Percentiles rank a stretch among this genome's conserved stretches.
Evolutionary conservation across 345 rosid species (phyloP).

Genomic region (Arabidopsis suecica): DNA sequence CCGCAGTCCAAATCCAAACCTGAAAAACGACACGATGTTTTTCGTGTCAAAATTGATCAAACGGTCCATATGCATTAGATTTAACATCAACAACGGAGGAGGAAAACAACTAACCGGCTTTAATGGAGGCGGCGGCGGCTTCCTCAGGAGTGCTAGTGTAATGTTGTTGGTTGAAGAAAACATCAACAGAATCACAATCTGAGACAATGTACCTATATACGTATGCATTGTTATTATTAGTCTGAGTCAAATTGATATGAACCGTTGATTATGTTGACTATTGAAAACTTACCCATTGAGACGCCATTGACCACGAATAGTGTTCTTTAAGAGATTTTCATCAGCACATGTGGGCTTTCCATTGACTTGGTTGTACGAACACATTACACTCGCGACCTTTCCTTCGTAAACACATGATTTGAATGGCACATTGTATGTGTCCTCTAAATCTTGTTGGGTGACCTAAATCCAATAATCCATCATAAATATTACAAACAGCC

Average conservation of each 20-base stretch:
- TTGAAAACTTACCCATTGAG: constrained; percentile 67
- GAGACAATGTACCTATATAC: constrained; percentile 84
- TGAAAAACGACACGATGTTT: constrained; percentile 27
- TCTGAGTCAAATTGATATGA: neutral
- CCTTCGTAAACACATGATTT: constrained; percentile 87
- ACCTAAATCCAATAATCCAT: constrained; percentile 53
- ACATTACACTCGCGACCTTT: constrained; percentile 92
- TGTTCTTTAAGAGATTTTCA: constrained; percentile 68
- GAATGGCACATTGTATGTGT: constrained; percentile 88
- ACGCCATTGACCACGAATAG: constrained; percentile 88
- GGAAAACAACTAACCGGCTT: constrained; percentile 60
- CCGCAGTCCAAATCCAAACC: constrained; percentile 97
- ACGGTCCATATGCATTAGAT: neutral
- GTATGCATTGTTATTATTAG: neutral
- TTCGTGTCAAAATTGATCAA: neutral
- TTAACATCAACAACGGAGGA: neutral
- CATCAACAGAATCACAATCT: constrained; percentile 88
- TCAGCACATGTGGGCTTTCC: constrained; percentile 98
- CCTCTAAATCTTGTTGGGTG: constrained; percentile 88
- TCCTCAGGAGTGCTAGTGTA: constrained; percentile 80
- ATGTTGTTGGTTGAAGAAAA: constrained; percentile 74
- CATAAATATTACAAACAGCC: constrained; percentile 4
- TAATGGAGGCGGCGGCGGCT: constrained; percentile 78
- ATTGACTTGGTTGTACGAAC: constrained; percentile 95
- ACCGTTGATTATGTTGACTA: constrained; percentile 14